These are phyloP conservation scores for Mesotaenium endlicherianum DNA, from an alignment of 139 green algal genomes.

Conservation along the genomic window DNA sequence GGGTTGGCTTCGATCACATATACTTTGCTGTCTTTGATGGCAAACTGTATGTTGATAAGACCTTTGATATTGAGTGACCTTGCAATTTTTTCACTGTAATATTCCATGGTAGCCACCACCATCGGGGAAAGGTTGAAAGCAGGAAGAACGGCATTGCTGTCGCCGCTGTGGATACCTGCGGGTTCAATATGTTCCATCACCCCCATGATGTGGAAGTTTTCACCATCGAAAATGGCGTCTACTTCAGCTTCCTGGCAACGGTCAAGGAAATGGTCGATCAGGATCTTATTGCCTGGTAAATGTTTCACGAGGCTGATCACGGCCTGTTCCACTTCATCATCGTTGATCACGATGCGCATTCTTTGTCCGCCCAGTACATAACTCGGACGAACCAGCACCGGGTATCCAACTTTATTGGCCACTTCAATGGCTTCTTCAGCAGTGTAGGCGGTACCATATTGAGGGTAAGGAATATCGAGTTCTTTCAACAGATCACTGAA, in stretches of 20 bases:
- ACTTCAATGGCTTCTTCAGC: constrained; percentile 74
- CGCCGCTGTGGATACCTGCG: constrained; percentile 88
- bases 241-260: constrained; percentile 91
- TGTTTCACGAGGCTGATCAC: constrained; percentile 1
- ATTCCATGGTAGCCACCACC: constrained; percentile 70
- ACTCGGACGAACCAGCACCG: constrained; percentile 91
- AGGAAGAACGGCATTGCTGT: constrained; percentile 85
- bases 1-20: constrained; percentile 99
- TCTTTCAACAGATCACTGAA: no score
- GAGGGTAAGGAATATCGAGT: no score
- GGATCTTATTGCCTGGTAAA: background rate
- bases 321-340: constrained; percentile 73
- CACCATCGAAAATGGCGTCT: constrained; percentile 81
- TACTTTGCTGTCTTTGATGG: constrained; percentile 72
- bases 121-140: constrained; percentile 78
- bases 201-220: constrained; percentile 87
- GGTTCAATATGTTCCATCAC: constrained; percentile 99
- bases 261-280: background rate
- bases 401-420: constrained; percentile 83
- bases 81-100: constrained; percentile 78
- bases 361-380: constrained; percentile 94
- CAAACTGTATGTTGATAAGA: constrained; percentile 98
- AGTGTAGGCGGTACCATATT: constrained; percentile 44
- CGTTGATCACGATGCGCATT: constrained; percentile 94
- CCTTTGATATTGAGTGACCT: constrained; percentile 77